Percentiles rank a stretch among this genome's conserved stretches.
These are phyloP conservation scores for Coriaria nepalensis DNA, from an alignment of 306 rosid species.

Conservation along the genomic window DNA sequence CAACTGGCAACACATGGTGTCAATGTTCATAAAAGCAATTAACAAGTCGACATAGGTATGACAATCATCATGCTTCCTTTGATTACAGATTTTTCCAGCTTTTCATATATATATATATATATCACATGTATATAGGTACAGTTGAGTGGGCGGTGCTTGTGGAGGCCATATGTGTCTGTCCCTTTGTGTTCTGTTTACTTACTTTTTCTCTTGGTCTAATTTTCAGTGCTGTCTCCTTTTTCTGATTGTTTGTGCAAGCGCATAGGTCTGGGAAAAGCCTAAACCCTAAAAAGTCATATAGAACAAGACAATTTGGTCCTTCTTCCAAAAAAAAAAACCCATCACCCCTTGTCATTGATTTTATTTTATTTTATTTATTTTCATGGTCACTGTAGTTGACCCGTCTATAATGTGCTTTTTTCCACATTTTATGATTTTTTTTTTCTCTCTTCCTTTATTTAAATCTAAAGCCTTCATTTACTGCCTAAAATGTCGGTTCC, in stretches of 20 bases:
- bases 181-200: background rate
- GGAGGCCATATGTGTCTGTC: background rate
- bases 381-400: slow-evolving; percentile 17
- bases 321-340: slow-evolving; percentile 22
- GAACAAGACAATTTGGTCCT: slow-evolving; percentile 44
- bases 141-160: background rate
- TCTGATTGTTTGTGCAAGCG: background rate
- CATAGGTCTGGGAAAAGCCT: background rate
- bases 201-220: slow-evolving; percentile 3
- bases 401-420: slow-evolving; percentile 43
- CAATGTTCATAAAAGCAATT: no score
- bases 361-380: background rate
- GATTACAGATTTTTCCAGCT: no score
- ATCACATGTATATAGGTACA: background rate
- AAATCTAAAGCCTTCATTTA: background rate
- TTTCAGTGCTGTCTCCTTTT: slow-evolving; percentile 10
- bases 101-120: no score
- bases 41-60: no score
- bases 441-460: background rate
- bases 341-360: no score
- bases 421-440: slow-evolving; percentile 7
- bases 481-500: no score
- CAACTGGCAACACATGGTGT: no score
- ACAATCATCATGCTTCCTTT: no score
- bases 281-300: background rate